phyloP scores from a whole-genome alignment of 768 basidiomycete genomes.

The Solioccasus polychromus region DNA sequence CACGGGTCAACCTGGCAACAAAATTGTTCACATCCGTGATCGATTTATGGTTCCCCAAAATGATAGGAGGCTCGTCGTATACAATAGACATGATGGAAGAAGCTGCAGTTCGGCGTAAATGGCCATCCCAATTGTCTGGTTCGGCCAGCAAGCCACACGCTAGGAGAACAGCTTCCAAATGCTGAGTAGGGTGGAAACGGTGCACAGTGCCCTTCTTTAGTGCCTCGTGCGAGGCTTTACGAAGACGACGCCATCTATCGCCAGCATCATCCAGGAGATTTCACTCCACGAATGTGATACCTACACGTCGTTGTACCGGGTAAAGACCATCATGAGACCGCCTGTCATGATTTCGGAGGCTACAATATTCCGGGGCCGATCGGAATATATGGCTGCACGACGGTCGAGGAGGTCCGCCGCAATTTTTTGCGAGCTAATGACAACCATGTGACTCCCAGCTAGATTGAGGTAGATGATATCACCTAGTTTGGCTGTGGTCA shows the following conservation, averaged over 20 bases:
- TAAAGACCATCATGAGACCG: slow-evolving; percentile 27
- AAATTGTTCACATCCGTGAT: slow-evolving; percentile 18
- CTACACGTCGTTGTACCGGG: slow-evolving; percentile 8
- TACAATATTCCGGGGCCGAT: slow-evolving; percentile 31
- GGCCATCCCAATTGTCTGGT: slow-evolving; percentile 30
- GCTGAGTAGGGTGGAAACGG: slow-evolving; percentile 3
- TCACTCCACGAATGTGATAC: not conserved
- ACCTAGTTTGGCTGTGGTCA: not conserved
- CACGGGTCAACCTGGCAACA: slow-evolving; percentile 28
- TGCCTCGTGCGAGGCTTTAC: slow-evolving; percentile 7
- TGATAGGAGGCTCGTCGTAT: slow-evolving; percentile 20
- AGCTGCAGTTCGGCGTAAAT: slow-evolving; percentile 28
- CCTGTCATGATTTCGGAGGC: slow-evolving; percentile 31
- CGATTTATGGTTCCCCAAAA: slow-evolving; percentile 1
- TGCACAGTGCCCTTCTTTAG: slow-evolving; percentile 2
- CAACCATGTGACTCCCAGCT: slow-evolving; percentile 21
- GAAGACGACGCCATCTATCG: slow-evolving; percentile 8
- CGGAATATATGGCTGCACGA: slow-evolving; percentile 32
- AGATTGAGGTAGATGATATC: slow-evolving; percentile 8
- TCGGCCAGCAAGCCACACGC: slow-evolving; percentile 24
- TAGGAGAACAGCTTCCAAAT: slow-evolving; percentile 5
- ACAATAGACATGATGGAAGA: slow-evolving; percentile 28
- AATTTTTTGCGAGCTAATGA: slow-evolving; percentile 32
- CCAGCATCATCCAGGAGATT: not conserved
- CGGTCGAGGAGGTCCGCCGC: slow-evolving; percentile 39